These are phyloP conservation scores for Candida maltosa DNA, from an alignment of 805 yeast genomes.

Conservation along the genomic window DNA sequence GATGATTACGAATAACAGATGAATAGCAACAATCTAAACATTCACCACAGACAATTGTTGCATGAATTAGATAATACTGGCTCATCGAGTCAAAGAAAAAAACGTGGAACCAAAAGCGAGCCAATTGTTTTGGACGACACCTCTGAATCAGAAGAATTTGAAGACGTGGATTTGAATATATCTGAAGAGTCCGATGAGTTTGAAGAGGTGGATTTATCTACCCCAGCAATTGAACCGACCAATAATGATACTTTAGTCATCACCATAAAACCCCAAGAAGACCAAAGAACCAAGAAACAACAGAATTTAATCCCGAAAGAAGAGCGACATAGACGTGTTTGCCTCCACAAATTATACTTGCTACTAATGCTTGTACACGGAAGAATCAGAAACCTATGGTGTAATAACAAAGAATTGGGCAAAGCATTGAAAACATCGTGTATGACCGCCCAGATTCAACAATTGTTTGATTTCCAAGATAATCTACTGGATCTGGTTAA, in stretches of 20 bases:
- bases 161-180: constrained; percentile 22
- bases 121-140: no score
- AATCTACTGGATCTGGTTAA: constrained; percentile 32
- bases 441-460: constrained; percentile 3
- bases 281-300: constrained; percentile 20
- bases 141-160: constrained; percentile 25
- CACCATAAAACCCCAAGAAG: constrained; percentile 14
- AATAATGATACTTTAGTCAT: constrained; percentile 5
- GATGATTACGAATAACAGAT: no score
- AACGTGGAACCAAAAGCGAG: no score
- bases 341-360: constrained; percentile 58
- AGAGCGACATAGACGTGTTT: constrained; percentile 51
- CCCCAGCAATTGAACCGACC: constrained; percentile 8
- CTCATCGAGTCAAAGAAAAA: no score
- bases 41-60: no score
- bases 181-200: constrained; percentile 19
- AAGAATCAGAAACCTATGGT: constrained; percentile 69
- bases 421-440: constrained; percentile 29
- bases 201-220: constrained; percentile 18
- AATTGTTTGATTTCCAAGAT: constrained; percentile 1
- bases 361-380: constrained; percentile 66
- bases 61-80: no score
- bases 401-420: constrained; percentile 47
- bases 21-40: no score
- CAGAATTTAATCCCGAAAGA: constrained; percentile 45